Evolutionary conservation across 176 grass and related monocot genomes (phyloP).

Genomic region (Hordeum marinum): DNA sequence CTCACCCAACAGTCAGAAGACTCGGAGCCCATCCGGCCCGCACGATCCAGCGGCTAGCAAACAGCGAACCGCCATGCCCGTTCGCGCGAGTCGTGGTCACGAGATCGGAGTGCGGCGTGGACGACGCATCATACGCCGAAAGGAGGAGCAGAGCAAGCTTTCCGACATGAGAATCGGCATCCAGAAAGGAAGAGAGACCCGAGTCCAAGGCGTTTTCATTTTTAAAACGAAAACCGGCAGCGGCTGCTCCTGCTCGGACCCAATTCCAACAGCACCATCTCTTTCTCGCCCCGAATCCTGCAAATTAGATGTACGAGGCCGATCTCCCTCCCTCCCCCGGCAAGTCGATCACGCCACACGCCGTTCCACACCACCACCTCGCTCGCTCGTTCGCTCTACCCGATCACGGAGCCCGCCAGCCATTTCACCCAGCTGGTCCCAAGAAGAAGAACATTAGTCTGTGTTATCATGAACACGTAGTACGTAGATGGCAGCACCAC

Average conservation of each 20-base stretch:
- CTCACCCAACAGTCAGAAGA: too few species aligned
- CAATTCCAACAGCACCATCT: conserved; percentile 34
- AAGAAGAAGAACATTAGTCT: conserved; percentile 2
- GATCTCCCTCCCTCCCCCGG: too few species aligned
- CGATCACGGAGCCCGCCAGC: neutral
- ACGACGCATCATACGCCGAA: neutral
- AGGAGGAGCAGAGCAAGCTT: neutral
- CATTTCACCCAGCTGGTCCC: conserved; percentile 8
- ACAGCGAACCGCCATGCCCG: neutral
- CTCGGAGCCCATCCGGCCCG: neutral
- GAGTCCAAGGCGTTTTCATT: neutral
- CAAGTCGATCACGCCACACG: neutral
- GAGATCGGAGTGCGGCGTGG: neutral
- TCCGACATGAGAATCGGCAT: conserved; percentile 23
- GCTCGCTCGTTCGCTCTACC: neutral
- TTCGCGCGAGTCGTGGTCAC: neutral
- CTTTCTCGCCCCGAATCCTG: conserved; percentile 17
- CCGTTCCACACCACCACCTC: neutral
- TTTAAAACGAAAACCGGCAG: neutral
- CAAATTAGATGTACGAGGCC: too few species aligned
- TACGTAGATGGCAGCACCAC: neutral
- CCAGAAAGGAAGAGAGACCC: neutral
- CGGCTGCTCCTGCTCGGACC: neutral
- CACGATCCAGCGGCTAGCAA: neutral
- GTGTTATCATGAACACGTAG: neutral